Base-by-base conservation (phyloP, 495 filamentous ascomycete genomes). In the Aspergillus carlsbadensis region DNA sequence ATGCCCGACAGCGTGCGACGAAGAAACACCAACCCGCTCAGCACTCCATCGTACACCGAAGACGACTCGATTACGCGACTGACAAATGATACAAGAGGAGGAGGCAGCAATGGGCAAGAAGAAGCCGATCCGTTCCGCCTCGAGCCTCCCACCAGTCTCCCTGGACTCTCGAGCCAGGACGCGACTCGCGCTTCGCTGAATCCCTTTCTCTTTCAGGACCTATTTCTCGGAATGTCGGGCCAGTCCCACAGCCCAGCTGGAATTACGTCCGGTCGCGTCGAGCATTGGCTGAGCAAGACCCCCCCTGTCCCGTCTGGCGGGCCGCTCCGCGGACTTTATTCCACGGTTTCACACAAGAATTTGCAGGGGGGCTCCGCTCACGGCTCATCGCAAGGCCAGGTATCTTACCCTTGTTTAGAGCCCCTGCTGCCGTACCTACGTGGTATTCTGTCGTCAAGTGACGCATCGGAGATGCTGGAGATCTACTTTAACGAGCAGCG, bases 381-480 rank as follows among this genome's bases (percentile, higher is more conserved):
- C 6, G 52, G 33, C 14, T 6, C 18, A 15, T 36, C 42, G 7
- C 29, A 39, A 2, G 42, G 41, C 0, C 41, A 55, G 21, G 31
- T 31, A 29, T 6, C 20, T 3, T 55, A 55, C 20, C 41, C 52
- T 17, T 55, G 52, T 15, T 31, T 55, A 8, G 41, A 55, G 5
- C 41, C 33, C 2, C 11, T 55, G 39, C 8, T 55, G 11, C 52
- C 52, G 3, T 55, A 55, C 37, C 18, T 55, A 3, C 15, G 35
- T 10, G 42, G 42, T 1, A 55, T 55, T 29, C 33, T 55, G 1
- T 46, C 52, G 3, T 18, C 52, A n/a, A 37, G 33, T n/a, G 52
- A 55, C n/a, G 52, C 52, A 6, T 46, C 52, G n/a, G 52, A 55
- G 42, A 55, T 55, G 52, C 52, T 55, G 11, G 52, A 55, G 34